Percentiles rank a stretch among this genome's conserved stretches.
phyloP scores from a whole-genome alignment of 257 asterid species.

The Leonotis leonurus region DNA sequence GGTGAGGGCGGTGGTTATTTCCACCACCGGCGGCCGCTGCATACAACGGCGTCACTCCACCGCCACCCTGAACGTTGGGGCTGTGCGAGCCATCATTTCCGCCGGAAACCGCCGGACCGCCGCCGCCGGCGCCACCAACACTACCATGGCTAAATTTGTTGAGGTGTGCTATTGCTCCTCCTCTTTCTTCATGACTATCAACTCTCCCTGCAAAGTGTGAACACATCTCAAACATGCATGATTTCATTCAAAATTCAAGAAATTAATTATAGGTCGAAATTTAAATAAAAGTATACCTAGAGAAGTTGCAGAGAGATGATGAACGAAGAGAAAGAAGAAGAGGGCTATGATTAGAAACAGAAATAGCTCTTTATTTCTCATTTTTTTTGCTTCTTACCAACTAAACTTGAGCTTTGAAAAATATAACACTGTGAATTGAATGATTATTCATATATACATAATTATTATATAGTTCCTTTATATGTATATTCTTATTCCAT shows the following conservation, averaged over 20 bases:
- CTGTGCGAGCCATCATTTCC: constrained; percentile 19
- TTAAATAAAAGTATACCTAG: constrained; percentile 15
- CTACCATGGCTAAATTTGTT: constrained; percentile 12
- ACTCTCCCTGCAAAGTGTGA: neutral
- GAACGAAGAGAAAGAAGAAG: constrained; percentile 9
- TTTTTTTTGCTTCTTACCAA: constrained; percentile 4
- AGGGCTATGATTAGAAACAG: constrained; percentile 21
- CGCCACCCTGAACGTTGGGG: constrained; percentile 30
- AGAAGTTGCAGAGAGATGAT: constrained; percentile 16
- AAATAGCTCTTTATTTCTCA: constrained; percentile 21
- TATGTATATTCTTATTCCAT: neutral
- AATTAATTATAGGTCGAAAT: neutral
- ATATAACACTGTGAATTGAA: neutral
- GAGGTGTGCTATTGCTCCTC: neutral
- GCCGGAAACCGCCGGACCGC: neutral
- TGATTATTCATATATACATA: neutral
- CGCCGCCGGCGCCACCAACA: constrained; percentile 23
- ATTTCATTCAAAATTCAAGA: neutral
- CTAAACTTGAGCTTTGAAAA: neutral
- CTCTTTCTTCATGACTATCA: neutral
- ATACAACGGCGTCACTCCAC: constrained; percentile 26
- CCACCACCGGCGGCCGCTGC: constrained; percentile 29
- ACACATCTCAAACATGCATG: no score
- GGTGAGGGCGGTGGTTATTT: constrained; percentile 27
- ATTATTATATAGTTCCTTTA: neutral